Evolutionary conservation across 164 flowering plant species (phyloP), one percentile per base, ranked within the genome.

Genomic region (Sextonia rubra): DNA sequence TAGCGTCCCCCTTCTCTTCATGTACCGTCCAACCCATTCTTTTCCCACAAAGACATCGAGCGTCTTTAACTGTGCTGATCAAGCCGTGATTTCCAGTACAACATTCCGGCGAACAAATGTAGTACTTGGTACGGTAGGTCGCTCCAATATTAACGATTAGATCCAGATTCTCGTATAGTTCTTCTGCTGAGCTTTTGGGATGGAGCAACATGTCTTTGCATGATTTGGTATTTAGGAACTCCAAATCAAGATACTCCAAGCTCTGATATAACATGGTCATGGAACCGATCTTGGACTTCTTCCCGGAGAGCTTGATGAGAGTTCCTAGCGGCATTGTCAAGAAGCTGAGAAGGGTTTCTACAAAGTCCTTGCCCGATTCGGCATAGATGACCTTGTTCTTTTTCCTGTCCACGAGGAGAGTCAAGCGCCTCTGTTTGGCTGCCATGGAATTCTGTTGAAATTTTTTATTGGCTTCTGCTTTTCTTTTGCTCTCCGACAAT

Each of bases 271-370:
- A 61, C 9, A 23, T 61, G 24, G 24, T 27, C 64, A 61, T 23
- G 26, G 27, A 61, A 6, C 30, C 44, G 9, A 37, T 37, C 4
- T 17, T 56, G 18, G 60, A 56, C 22, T 37, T 8, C 44, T 37
- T 37, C 2, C 44, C 44, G 3, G 71, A 27, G 55, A 74, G 74
- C 15, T 72, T 23, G 17, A 44, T 26, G 2, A 71, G 9, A 3
- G 73, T 48, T 1, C 80, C 80, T 0, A 80, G 22, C 0, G 80
- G 77, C 12, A 74, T 44, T 6, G 64, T 72, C 44, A 74, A 68
- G 68, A 80, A 68, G 75, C 77, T 74, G 30, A 74, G 48, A 1
- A 80, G 69, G 27, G 71, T 55, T 27, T 80, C 73, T 0, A 77
- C 60, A 18, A 80, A 77, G 56, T 71, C 73, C 23, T 74, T 70